Base-by-base conservation (phyloP, 164 flowering plant genomes). In the Aristolochia contorta region DNA sequence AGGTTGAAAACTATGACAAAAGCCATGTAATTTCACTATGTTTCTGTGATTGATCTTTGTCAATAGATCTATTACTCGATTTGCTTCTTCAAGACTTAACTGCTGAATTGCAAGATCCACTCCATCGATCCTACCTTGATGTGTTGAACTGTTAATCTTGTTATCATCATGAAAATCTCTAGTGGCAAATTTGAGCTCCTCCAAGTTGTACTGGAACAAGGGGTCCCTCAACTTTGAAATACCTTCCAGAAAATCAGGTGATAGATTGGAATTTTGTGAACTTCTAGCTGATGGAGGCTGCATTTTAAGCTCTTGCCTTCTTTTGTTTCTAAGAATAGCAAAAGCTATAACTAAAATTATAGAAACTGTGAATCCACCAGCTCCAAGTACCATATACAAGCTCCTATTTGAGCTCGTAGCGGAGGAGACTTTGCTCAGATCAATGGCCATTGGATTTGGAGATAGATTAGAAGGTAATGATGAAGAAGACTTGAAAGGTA, bases 41-140 rank as follows among this genome's bases (percentile, higher is more conserved):
- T 85, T 85, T 22, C 72, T 59, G 69, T 87, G 91, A 56, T 82
- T 83, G 69, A 85, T 84, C 71, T 67, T 83, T 30, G 83, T 75
- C 24, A 82, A 64, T 33, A 80, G 67, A 59, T 75, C 77, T 3
- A 83, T 71, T 3, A 77, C 76, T 20, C 58, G 67, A 9, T 71
- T 61, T 19, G 71, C 74, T 57, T 82, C 86, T 55, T 73, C 81
- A 5, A 81, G 77, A 47, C 65, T 74, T 79, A 80, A 74, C 63
- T 67, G 69, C 67, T 82, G 76, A 58, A 87, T 76, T 56, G 81
- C 81, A 18, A 81, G 63, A 41, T 73, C 56, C 47, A 70, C 67
- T 20, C 80, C 81, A 24, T 72, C 65, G 23, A 80, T 66, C 48
- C 56, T 59, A 4, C 83, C 95, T 41, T 63, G 63, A 53, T 80